phyloP scores from a whole-genome alignment of 805 yeast genomes.

The Phaffomyces opuntiae region DNA sequence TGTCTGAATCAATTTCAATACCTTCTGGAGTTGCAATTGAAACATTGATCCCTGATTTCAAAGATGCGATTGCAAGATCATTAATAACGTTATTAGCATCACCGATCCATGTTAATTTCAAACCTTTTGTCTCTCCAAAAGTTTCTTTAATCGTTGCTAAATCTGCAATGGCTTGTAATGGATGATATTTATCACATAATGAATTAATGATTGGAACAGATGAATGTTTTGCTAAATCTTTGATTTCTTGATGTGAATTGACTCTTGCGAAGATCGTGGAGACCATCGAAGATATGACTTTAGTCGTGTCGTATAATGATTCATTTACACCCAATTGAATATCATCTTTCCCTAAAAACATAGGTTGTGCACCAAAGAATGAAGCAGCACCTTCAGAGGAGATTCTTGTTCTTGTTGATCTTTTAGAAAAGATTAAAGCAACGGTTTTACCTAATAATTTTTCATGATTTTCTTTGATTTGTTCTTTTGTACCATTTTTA shows the following conservation, averaged over 20 bases:
- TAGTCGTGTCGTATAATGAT: conserved; percentile 79
- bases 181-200: conserved; percentile 88
- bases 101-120: conserved; percentile 92
- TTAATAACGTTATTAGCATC: conserved; percentile 95
- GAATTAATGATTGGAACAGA: conserved; percentile 90
- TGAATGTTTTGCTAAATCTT: conserved; percentile 69
- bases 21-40: conserved; percentile 80
- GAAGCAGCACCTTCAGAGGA: conserved; percentile 92
- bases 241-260: conserved; percentile 74
- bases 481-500: conserved; percentile 41
- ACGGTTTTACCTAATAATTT: conserved; percentile 75
- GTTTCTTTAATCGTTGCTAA: conserved; percentile 78
- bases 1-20: conserved; percentile 51
- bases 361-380: conserved; percentile 91
- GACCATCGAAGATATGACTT: conserved; percentile 90
- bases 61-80: conserved; percentile 83
- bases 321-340: conserved; percentile 96
- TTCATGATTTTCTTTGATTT: conserved; percentile 30
- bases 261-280: conserved; percentile 98
- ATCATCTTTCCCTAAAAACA: conserved; percentile 94
- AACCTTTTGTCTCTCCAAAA: conserved; percentile 47
- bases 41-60: conserved; percentile 77
- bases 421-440: conserved; percentile 78
- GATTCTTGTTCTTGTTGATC: conserved; percentile 93
- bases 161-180: conserved; percentile 93